Evolutionary conservation across 805 yeast genomes (phyloP), one percentile per base, ranked within the genome.

Genomic region (Myxozyma nipponensis): DNA sequence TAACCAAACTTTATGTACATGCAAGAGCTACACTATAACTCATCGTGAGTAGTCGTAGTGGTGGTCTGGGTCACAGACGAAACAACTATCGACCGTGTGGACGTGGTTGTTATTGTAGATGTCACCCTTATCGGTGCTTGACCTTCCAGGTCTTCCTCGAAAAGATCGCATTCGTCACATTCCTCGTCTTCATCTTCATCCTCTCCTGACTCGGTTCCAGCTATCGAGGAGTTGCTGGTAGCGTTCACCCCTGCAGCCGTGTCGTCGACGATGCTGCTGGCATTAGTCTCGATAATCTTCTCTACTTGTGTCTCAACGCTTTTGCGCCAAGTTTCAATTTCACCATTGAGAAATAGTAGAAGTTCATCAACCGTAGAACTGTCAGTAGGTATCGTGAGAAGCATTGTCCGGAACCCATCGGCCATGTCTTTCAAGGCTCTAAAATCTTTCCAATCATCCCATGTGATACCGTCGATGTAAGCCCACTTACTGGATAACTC

Each of bases 401-500:
- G 47, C 42, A 54, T 47, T 9, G 30, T 18, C 24, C 49, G 38
- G 39, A 54, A 54, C 25, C 52, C 58, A 15, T 49, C 50, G 9
- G 51, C 57, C 39, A 42, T 49, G 10, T 52, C 42, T 18, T 43
- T 28, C 21, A 54, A 49, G 23, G 21, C 7, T 38, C 44, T 40
- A 21, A 52, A 54, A 35, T 54, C 56, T 37, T 52, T 50, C 58
- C 58, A 54, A 30, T 54, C 58, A 26, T 38, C 25, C 58, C 58
- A 54, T 17, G 58, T 52, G 9, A 54, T 45, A 18, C 46, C 52
- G 36, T 51, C 58, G 46, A 44, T 46, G 7, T 44, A 39, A 4
- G 58, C 52, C 58, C 58, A 54, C 22, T 51, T 54, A 5, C 53
- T 49, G 13, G 51, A 57, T n/a, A 54, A 42, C 25, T 54, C 58